These are phyloP conservation scores for Epichloe scottii DNA, from an alignment of 2,329 filamentous ascomycete species.

Conservation along the genomic window DNA sequence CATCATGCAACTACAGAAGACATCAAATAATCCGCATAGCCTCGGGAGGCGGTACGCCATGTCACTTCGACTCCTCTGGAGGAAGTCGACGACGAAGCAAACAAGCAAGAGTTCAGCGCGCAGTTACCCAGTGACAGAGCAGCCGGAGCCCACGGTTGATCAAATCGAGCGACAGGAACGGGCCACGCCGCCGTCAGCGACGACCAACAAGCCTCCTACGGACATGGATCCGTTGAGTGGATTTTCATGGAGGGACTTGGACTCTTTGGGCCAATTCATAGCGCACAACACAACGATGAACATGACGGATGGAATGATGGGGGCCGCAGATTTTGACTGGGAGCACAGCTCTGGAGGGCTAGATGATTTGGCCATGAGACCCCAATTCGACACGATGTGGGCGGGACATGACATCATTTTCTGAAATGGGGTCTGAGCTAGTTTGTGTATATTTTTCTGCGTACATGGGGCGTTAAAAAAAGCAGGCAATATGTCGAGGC, in stretches of 20 bases:
- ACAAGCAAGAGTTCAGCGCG: background rate
- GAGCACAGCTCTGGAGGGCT: conserved; percentile 12
- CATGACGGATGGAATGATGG: conserved; percentile 14
- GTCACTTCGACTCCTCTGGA: conserved; percentile 48
- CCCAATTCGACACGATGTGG: conserved; percentile 11
- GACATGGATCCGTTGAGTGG: conserved; percentile 36
- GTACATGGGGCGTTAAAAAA: background rate
- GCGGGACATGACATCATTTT: conserved; percentile 12
- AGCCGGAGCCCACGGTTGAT: conserved; percentile 13
- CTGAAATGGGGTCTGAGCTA: background rate
- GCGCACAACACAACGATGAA: conserved; percentile 13
- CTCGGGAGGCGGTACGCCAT: conserved; percentile 49
- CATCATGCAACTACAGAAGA: conserved; percentile 45
- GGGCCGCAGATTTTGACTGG: conserved; percentile 14
- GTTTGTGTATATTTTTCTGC: background rate
- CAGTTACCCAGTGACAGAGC: conserved; percentile 7
- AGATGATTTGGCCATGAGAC: conserved; percentile 10
- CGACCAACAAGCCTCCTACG: conserved; percentile 9
- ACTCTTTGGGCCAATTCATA: conserved; percentile 44
- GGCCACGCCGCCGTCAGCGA: background rate
- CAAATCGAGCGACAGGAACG: conserved; percentile 11
- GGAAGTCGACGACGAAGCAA: conserved; percentile 20
- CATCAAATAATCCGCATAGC: conserved; percentile 44
- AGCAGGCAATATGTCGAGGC: no score
- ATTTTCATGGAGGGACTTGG: conserved; percentile 50